Conservation (phyloP, 2,329 filamentous ascomycete species). For the Emergomyces orientalis region DNA sequence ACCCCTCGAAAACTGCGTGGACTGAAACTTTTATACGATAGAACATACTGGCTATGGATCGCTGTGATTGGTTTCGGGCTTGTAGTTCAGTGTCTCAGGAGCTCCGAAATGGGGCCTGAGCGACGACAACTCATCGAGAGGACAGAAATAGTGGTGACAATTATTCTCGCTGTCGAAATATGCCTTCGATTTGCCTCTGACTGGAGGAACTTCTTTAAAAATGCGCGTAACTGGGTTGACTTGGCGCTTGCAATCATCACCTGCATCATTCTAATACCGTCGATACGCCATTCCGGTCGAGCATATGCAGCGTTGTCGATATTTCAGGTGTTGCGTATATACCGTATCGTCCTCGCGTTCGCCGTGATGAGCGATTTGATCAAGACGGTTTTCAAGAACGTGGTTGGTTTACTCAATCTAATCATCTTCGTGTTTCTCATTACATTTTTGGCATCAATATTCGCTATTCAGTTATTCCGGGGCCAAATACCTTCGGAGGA, state of each 20-base stretch:
- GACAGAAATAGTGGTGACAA: conserved; percentile 66
- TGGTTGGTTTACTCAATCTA: conserved; percentile 82
- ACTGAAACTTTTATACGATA: conserved; percentile 65
- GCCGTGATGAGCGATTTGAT: conserved; percentile 82
- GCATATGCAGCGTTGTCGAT: conserved; percentile 80
- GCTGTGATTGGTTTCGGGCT: conserved; percentile 69
- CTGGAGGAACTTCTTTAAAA: conserved; percentile 70
- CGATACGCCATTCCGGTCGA: conserved; percentile 61
- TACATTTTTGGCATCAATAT: conserved; percentile 86
- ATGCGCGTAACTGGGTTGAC: conserved; percentile 69
- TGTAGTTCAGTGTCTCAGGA: conserved; percentile 68
- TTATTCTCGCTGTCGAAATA: conserved; percentile 74
- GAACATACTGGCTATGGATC: conserved; percentile 69
- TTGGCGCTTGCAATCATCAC: conserved; percentile 71
- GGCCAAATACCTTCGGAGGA: conserved; percentile 66
- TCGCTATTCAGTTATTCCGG: conserved; percentile 85
- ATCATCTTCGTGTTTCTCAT: conserved; percentile 95
- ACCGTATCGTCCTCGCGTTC: conserved; percentile 82
- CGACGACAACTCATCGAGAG: conserved; percentile 57
- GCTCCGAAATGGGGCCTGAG: conserved; percentile 58
- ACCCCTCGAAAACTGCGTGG: conserved; percentile 28
- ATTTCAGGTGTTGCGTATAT: conserved; percentile 87
- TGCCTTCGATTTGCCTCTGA: conserved; percentile 65
- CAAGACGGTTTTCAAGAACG: conserved; percentile 76
- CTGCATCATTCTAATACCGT: conserved; percentile 73